Evolutionary conservation across 2,329 filamentous ascomycete genomes (phyloP).

Genomic region (Colletotrichum gigasporum): DNA sequence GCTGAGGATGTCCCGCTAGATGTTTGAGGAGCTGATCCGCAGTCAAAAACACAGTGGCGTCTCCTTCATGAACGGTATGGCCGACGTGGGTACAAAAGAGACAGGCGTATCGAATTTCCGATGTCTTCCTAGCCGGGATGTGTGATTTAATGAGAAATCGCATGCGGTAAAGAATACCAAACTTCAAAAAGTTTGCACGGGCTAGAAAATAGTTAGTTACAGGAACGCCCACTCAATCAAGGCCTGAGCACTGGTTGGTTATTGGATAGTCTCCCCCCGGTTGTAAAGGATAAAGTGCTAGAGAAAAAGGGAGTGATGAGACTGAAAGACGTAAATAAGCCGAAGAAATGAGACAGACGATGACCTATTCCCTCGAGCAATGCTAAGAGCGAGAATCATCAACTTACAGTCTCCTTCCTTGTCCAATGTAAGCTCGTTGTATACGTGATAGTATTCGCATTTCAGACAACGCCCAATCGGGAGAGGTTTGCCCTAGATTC

Average conservation of each 20-base stretch:
- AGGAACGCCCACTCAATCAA: no score
- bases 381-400: no score
- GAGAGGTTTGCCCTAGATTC: constrained; percentile 32
- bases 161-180: constrained; percentile 48
- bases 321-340: not conserved
- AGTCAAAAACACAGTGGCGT: constrained; percentile 51
- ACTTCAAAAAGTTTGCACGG: constrained; percentile 43
- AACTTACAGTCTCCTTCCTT: constrained; percentile 40
- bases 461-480: constrained; percentile 36
- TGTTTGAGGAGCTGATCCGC: constrained; percentile 49
- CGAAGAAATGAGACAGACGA: no score
- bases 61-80: constrained; percentile 46
- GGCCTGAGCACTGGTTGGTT: no score
- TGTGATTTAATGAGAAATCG: constrained; percentile 55
- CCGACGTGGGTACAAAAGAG: constrained; percentile 48
- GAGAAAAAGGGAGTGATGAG: no score
- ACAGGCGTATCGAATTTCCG: constrained; percentile 50
- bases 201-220: constrained; percentile 34
- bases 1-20: constrained; percentile 50
- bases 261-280: no score
- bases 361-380: no score
- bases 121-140: constrained; percentile 41
- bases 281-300: no score
- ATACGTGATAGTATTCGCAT: constrained; percentile 38
- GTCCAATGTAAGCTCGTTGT: constrained; percentile 43